phyloP scores from a whole-genome alignment of 1,284 basidiomycete genomes.

The Pascua sp. region DNA sequence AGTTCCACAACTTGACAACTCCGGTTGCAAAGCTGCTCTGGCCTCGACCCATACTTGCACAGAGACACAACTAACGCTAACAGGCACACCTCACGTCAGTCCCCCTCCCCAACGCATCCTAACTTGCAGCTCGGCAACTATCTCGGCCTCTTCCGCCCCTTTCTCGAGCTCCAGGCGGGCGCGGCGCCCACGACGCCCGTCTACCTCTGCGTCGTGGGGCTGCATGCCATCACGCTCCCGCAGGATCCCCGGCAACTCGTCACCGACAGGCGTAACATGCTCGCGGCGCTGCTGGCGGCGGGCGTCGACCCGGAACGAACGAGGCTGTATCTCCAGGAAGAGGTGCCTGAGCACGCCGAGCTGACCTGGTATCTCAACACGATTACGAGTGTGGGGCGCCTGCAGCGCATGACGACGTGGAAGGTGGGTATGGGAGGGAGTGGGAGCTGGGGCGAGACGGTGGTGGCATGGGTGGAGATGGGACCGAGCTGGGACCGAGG shows the following conservation, averaged over 20 bases:
- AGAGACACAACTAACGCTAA: constrained; percentile 42
- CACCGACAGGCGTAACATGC: constrained; percentile 67
- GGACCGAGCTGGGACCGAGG: too few species aligned
- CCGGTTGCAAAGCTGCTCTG: too few species aligned
- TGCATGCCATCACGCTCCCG: constrained; percentile 88
- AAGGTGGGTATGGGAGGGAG: constrained; percentile 58
- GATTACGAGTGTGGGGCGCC: constrained; percentile 72
- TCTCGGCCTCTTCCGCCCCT: constrained; percentile 57
- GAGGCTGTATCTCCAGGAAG: constrained; percentile 82
- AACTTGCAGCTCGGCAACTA: constrained; percentile 92
- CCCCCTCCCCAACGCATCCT: background rate
- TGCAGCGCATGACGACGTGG: constrained; percentile 92
- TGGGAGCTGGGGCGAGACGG: background rate
- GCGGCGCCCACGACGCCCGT: constrained; percentile 61
- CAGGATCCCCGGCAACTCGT: constrained; percentile 68
- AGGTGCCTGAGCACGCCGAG: constrained; percentile 78
- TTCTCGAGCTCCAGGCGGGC: constrained; percentile 60
- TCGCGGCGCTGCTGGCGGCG: constrained; percentile 78
- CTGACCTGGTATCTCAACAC: constrained; percentile 90
- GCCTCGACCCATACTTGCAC: too few species aligned
- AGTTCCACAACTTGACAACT: too few species aligned
- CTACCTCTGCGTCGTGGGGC: constrained; percentile 83
- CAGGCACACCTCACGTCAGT: constrained; percentile 76
- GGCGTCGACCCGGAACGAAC: constrained; percentile 76
- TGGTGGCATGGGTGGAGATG: too few species aligned